Evolutionary conservation across 371 early-diverging fungal species (phyloP).

Genomic region (Apophysomyces ossiformis): DNA sequence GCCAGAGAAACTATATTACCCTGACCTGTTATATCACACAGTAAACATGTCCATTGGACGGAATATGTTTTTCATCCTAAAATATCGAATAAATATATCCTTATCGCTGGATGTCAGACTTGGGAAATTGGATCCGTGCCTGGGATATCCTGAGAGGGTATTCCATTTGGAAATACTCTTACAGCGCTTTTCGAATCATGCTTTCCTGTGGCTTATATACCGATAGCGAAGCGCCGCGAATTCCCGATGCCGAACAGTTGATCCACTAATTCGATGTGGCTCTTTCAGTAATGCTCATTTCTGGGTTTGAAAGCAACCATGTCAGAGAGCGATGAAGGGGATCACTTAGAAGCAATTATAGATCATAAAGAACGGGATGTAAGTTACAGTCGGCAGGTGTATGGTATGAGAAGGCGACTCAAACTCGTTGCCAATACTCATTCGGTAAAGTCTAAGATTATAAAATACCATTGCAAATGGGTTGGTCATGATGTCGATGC

Average conservation of each 20-base stretch:
- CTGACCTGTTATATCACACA: no score
- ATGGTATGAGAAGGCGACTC: neutral
- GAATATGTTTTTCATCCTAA: no score
- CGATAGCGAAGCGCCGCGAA: no score
- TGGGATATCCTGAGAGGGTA: no score
- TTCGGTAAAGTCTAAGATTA: neutral
- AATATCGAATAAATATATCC: no score
- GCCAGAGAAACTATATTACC: no score
- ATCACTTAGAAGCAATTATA: neutral
- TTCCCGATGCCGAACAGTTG: neutral
- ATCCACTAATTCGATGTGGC: neutral
- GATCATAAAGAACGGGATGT: conserved; percentile 7
- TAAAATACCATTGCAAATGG: conserved; percentile 4
- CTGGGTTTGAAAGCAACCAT: neutral
- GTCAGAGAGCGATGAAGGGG: neutral
- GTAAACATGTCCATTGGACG: no score
- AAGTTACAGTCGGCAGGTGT: neutral
- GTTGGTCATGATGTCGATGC: neutral
- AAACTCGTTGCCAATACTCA: neutral
- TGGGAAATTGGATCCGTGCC: no score
- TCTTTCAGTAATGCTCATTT: neutral
- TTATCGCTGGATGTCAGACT: no score
- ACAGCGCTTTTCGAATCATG: no score
- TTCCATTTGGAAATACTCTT: no score
- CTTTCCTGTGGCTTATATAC: no score